phyloP scores from a whole-genome alignment of 371 early-diverging fungal genomes.

The Sporodiniella umbellata region DNA sequence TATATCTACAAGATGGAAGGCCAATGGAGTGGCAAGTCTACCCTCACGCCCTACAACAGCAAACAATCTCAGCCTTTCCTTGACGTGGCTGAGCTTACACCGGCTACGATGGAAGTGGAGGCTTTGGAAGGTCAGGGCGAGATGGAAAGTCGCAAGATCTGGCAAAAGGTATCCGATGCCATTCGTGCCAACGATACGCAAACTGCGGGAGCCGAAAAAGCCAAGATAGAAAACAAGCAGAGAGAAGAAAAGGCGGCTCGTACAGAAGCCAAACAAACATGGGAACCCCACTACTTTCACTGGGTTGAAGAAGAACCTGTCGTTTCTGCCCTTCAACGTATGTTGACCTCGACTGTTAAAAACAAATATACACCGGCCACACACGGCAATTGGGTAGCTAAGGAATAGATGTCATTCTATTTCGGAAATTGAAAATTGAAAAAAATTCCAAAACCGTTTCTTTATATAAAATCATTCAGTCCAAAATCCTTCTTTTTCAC shows the following conservation, averaged over 20 bases:
- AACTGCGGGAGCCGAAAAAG: constrained; percentile 64
- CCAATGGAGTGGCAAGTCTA: constrained; percentile 64
- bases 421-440: neutral
- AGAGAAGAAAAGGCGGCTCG: constrained; percentile 61
- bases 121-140: constrained; percentile 56
- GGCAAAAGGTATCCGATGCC: constrained; percentile 70
- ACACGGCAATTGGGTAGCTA: constrained; percentile 38
- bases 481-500: neutral
- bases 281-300: constrained; percentile 57
- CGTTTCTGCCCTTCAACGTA: constrained; percentile 31
- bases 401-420: neutral
- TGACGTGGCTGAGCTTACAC: constrained; percentile 46
- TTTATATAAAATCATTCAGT: neutral
- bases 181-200: constrained; percentile 63
- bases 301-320: constrained; percentile 53
- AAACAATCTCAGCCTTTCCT: constrained; percentile 49
- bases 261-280: constrained; percentile 49
- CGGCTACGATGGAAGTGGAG: constrained; percentile 34
- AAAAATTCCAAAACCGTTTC: neutral
- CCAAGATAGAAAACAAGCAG: constrained; percentile 70
- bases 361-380: constrained; percentile 34
- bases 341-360: constrained; percentile 29
- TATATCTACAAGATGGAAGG: constrained; percentile 61
- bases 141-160: constrained; percentile 66
- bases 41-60: constrained; percentile 41